Evolutionary conservation across 108 stramenopile species (phyloP), one percentile per base, ranked within the genome.

Genomic region (Pseudonitzschia multiseries): DNA sequence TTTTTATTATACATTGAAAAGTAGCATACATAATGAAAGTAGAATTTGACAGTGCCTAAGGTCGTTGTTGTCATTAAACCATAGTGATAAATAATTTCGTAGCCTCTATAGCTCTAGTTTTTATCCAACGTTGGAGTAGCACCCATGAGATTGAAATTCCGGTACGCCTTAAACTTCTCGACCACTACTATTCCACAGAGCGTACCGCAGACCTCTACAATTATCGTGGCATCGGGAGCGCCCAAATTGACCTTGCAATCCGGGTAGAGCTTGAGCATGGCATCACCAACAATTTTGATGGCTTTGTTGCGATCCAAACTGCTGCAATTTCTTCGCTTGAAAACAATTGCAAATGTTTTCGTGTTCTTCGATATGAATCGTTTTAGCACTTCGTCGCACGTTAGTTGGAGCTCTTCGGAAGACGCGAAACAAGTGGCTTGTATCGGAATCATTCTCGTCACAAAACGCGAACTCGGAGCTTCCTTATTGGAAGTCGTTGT

Each of bases 401-500:
- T 85, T 13, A 68, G 28, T 57, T 66, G 57, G 24, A 93, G 85
- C 77, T 93, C 93, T 61, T 87, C 83, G 20, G 84, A n/a, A 15
- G 87, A 88, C 14, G 88, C 85, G 75, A 79, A 87, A 64, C 93
- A 94, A 22, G 90, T 94, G 21, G 86, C 85, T 72, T 94, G 90
- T 24, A 94, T 82, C 20, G 93, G 93, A 65, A 94, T 86, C 77
- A 94, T 87, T 22, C 93, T 84, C n/a, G 83, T 79, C 5, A 94
- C 80, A 68, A 89, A 90, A 40, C 93, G 76, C 29, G 81, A 78
- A 13, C 73, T 12, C n/a, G 73, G 77, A 0, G 63, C 73, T 4
- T 53, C 74, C 29, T 64, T 75, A 60, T 5, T 68, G 24, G 71
- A 65, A 22, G n/a, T 83, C 67, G 41, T 59, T 57, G 40, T 69